Base-by-base conservation (phyloP, 805 yeast genomes). In the Vanderwaltozyma verrucispora region DNA sequence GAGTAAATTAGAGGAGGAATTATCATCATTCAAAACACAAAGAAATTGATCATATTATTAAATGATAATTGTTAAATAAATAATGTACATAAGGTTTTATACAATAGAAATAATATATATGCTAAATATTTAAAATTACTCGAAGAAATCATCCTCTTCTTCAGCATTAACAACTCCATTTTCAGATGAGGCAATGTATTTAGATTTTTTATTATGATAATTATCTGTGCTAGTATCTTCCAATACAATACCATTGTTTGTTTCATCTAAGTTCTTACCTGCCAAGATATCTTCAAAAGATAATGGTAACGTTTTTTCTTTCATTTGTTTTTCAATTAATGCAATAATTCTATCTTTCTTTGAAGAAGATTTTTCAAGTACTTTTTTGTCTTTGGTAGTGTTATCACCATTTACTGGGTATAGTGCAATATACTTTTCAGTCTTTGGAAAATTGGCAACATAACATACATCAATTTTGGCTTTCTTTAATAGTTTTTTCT, bases 351-450 rank as follows among this genome's bases (percentile, higher is more conserved):
- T 65, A 33, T 62, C 54, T 50, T 69, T 64, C 42, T 63, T 62
- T 33, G 62, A 59, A 20, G 67, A 72, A 4, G 77, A 54, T 59
- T 40, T 63, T 59, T 20, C 34, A 33, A 23, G 17, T 4, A 5
- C 13, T 4, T 11, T 15, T 3, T 42, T 48, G 11, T 32, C 33
- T 34, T 38, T 40, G 30, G 33, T 37, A n/a, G 48, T 49, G 13
- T 42, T 47, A n/a, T 42, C 42, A 17, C 48, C 56, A 56, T 74
- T 54, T 10, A 37, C 28, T 52, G 92, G 87, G 57, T 76, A 88
- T 41, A 88, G 60, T 0, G 96, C 74, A 26, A 84, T 72, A 57
- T 88, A 88, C 60, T 85, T 87, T 50, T 75, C 77, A 35, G 77
- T 72, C 51, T 72, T 75, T 25, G 97, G 96, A 65, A 76, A 88